Base-by-base conservation (phyloP, 2,329 filamentous ascomycete genomes). In the Neurospora crassa region DNA sequence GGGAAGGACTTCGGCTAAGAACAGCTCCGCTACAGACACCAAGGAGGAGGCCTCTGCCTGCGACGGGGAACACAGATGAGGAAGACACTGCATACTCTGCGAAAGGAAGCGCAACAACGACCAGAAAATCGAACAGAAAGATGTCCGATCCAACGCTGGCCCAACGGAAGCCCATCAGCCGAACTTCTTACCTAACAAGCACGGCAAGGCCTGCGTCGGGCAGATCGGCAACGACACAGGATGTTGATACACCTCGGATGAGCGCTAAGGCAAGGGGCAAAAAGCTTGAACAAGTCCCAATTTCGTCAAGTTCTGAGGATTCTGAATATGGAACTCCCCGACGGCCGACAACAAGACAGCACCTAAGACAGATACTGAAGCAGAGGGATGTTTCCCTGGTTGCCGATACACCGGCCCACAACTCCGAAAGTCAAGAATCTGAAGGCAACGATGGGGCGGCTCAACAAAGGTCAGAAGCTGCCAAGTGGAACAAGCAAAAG, bases 401-500 rank as follows among this genome's bases (percentile, higher is more conserved):
- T 24, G 82, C 79, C 37, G 85, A 82, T 37, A 83, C 82, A 6
- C 69, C 53, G 1, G 70, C 70, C n/a, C 72, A 72, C 14, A 47
- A 70, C 12, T 71, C 75, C 5, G 84, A 85, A n/a, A 84, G 82
- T 6, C 82, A 82, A 8, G 83, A 63, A 63, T 63, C 83, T 24
- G 80, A 82, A 24, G 83, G 81, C 2, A 81, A 82, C 40, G 78
- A 76, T 1, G 76, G 75, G 53, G 53, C 24, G 29, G 29, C 7
- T 63, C 29, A 34, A 63, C 53, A 63, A 63, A 63, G 53, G 53
- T 63, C 53, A 16, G 78, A 82, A 37, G 81, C 82, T 8, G 83
- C 86, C 68, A 81, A 80, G 11, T 92, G 89, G 86, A 87, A 91
- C 74, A 84, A 84, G 69, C 88, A 86, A 68, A 88, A 92, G 73